Evolutionary conservation across 345 rosid genomes (phyloP).

Genomic region (Populus ilicifolia): DNA sequence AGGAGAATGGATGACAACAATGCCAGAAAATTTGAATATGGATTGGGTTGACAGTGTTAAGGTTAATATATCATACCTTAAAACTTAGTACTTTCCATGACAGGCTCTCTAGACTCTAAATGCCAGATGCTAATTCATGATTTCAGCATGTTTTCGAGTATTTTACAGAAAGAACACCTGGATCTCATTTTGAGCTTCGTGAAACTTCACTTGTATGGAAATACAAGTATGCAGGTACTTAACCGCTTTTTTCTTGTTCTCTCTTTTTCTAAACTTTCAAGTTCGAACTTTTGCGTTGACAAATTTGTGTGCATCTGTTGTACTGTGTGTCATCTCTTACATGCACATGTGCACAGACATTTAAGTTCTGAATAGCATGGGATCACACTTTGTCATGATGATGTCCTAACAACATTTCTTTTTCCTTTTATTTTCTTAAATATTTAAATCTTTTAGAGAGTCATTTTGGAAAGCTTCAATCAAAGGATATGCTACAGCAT

Average conservation of each 20-base stretch:
- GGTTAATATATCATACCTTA: slow-evolving; percentile 24
- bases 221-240: slow-evolving; percentile 54
- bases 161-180: slow-evolving; percentile 59
- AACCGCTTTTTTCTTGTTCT: background rate
- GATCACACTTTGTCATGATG: too few species aligned
- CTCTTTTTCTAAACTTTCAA: background rate
- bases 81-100: slow-evolving; percentile 9
- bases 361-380: background rate
- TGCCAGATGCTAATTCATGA: slow-evolving; percentile 26
- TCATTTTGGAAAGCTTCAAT: slow-evolving; percentile 56
- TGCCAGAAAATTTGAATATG: slow-evolving; percentile 57
- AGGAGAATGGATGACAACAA: slow-evolving; percentile 59
- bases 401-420: background rate
- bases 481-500: slow-evolving; percentile 60
- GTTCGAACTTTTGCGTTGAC: background rate
- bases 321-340: background rate
- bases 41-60: slow-evolving; percentile 63
- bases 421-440: background rate
- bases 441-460: slow-evolving; percentile 27
- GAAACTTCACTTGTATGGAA: slow-evolving; percentile 62
- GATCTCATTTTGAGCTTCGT: slow-evolving; percentile 55
- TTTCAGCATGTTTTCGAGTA: slow-evolving; percentile 58
- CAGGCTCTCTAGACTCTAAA: slow-evolving; percentile 12
- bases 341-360: background rate
- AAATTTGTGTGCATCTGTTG: background rate